phyloP scores from a whole-genome alignment of 108 stramenopile genomes.

The Parietichytrium sp. region DNA sequence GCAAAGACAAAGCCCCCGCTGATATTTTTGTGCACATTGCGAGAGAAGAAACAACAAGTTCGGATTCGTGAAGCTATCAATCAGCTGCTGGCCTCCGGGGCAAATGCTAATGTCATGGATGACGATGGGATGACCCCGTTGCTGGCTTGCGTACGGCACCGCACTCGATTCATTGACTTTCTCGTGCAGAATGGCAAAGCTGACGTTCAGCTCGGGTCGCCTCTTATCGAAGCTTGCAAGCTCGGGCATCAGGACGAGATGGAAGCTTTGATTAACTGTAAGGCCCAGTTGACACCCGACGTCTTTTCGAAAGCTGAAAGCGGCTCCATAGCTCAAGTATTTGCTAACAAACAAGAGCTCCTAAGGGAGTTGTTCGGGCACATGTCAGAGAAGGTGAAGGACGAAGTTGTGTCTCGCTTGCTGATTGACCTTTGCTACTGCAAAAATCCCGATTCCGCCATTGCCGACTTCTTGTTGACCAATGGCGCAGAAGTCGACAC shows the following conservation, averaged over 20 bases:
- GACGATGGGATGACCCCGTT: background rate
- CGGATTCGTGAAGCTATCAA: slow-evolving; percentile 5
- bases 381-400: slow-evolving; percentile 24
- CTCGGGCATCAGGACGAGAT: slow-evolving; percentile 16
- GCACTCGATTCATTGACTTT: background rate
- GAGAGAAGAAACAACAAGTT: background rate
- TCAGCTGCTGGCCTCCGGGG: background rate
- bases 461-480: background rate
- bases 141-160: background rate
- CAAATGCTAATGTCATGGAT: background rate
- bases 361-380: no score
- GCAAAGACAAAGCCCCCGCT: background rate
- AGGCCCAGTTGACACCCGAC: background rate
- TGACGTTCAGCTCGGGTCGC: background rate
- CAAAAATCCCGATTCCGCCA: background rate
- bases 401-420: background rate
- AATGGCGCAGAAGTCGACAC: slow-evolving; percentile 17
- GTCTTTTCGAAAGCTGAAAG: background rate
- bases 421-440: slow-evolving; percentile 19
- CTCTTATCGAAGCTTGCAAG: slow-evolving; percentile 12
- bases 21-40: background rate
- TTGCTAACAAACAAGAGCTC: background rate
- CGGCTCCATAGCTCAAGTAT: background rate
- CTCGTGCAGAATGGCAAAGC: slow-evolving; percentile 17
- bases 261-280: background rate